Base-by-base conservation (phyloP, 768 basidiomycete genomes). In the Tylopilus rubrobrunneus region DNA sequence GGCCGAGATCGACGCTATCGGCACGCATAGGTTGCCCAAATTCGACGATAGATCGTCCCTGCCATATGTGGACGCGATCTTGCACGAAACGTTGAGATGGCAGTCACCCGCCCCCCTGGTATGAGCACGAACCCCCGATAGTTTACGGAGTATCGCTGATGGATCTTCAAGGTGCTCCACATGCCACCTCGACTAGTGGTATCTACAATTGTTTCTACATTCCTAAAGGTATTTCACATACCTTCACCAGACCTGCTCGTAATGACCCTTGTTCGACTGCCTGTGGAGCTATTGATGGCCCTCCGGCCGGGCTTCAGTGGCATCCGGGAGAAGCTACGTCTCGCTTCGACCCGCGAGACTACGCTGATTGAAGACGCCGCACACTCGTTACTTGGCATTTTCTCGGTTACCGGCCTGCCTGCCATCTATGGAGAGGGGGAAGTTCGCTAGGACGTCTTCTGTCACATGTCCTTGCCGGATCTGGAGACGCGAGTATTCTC, bases 201-300 rank as follows among this genome's bases (percentile, higher is more conserved):
- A 54, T 69, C 12, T 78, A 77, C 57, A 62, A 69, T 21, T 72
- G 74, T 19, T 78, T 78, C 53, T 65, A 78, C 11, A 84, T 84
- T 42, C 82, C 82, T 1, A 72, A 73, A 56, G 82, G 82, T 55
- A 48, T 48, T 15, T 40, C 4, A 4, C 1, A 28, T 9, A 17
- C 29, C 14, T 34, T 31, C 17, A 29, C 15, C 3, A 44, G 31
- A 34, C 21, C 3, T 21, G 5, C 28, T 36, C 25, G 21, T 15
- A 14, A 33, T 29, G 14, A 50, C 29, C 9, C 21, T 15, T 39
- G 0, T 47, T 50, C 3, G 0, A n/a, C n/a, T n/a, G n/a, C 10
- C 31, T 31, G 31, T 7, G 2, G 8, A 31, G 31, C 7, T 9
- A 31, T 11, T 31, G 31, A 31, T 31, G 31, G 31, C 31, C 7